Conservation (phyloP, 768 basidiomycete species). For the Cytidiella melzeri region DNA sequence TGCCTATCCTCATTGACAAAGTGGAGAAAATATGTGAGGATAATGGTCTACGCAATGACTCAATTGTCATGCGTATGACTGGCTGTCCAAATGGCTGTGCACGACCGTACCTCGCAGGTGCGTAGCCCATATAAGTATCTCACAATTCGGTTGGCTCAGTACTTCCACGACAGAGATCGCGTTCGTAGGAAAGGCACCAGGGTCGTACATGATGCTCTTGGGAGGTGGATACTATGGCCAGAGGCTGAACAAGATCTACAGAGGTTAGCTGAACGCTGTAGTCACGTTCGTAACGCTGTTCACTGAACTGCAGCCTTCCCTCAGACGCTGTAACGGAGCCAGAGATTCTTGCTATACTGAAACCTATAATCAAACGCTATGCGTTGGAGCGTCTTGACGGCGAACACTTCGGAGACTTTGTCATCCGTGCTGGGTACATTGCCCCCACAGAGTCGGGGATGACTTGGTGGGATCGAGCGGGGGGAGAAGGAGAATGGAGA, state of each 20-base stretch:
- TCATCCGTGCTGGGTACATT: constrained; percentile 88
- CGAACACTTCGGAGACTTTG: constrained; percentile 94
- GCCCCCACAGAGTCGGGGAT: constrained; percentile 78
- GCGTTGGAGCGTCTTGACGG: constrained; percentile 81
- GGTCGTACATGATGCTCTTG: constrained; percentile 88
- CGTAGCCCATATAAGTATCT: constrained; percentile 16
- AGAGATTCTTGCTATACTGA: constrained; percentile 84
- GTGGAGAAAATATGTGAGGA: constrained; percentile 94
- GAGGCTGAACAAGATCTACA: constrained; percentile 92
- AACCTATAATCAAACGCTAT: constrained; percentile 92
- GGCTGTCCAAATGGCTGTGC: constrained; percentile 95
- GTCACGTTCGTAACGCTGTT: not conserved
- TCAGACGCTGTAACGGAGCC: constrained; percentile 83
- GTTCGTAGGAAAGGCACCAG: constrained; percentile 94
- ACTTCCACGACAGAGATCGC: constrained; percentile 66
- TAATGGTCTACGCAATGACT: constrained; percentile 87
- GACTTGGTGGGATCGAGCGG: constrained; percentile 81
- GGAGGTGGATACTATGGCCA: constrained; percentile 95
- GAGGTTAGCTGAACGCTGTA: constrained; percentile 43
- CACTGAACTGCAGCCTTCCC: not conserved
- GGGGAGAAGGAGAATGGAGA: constrained; percentile 63
- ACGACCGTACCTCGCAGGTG: constrained; percentile 85
- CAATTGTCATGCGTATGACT: constrained; percentile 98
- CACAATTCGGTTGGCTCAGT: not conserved
- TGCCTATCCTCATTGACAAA: constrained; percentile 89